phyloP scores from a whole-genome alignment of 2,329 filamentous ascomycete species.

The Pseudocercospora musae region DNA sequence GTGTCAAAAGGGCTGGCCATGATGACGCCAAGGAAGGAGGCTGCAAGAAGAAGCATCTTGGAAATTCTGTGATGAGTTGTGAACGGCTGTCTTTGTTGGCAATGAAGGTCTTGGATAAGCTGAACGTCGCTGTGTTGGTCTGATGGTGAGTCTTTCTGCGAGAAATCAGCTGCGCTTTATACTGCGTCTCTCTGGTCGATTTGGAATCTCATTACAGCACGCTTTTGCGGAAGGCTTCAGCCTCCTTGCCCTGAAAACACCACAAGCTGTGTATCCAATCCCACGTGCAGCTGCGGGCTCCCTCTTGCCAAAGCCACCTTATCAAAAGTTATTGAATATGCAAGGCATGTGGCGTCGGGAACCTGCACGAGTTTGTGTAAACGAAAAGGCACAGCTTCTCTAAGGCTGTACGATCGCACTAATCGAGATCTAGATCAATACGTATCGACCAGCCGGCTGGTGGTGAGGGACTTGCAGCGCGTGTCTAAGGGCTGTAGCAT shows the following conservation, averaged over 20 bases:
- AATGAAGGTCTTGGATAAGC: background rate
- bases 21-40: constrained; percentile 3
- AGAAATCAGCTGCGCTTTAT: background rate
- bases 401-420: background rate
- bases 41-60: constrained; percentile 3
- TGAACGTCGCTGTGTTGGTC: background rate
- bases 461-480: background rate
- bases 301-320: background rate
- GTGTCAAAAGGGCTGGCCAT: background rate
- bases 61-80: background rate
- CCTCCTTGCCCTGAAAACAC: background rate
- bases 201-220: background rate
- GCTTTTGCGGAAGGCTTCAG: background rate
- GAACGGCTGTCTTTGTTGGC: background rate
- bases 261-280: background rate
- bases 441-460: background rate
- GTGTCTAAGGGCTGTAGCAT: background rate
- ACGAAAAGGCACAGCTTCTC: background rate
- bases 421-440: background rate
- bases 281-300: background rate
- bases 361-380: background rate
- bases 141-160: background rate
- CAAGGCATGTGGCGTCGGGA: background rate
- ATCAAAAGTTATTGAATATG: background rate
- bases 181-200: background rate